Base-by-base conservation (phyloP, 495 filamentous ascomycete species). In the Aspergillus egyptiacus region DNA sequence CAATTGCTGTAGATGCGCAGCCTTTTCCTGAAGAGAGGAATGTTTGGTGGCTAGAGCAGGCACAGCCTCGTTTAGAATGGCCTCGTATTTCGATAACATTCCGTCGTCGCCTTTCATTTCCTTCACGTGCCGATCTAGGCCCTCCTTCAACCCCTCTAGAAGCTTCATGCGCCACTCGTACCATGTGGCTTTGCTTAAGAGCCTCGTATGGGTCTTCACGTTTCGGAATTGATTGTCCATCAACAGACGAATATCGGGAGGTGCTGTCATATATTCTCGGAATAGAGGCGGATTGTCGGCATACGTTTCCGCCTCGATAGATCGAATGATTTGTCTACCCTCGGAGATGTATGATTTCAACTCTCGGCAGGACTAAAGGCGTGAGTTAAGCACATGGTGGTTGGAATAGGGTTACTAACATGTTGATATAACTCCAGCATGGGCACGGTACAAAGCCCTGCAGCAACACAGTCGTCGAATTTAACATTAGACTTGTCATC, bases 181-280 rank as follows among this genome's bases (percentile, higher is more conserved):
- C 94, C 94, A 98, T 65, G 89, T 91, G 30, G 81, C 88, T 62
- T 95, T 95, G 69, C 91, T 96, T 10, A 87, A 76, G 5, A 94
- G 73, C 32, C 94, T 73, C 2, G 94, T 86, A 62, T 96, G 83
- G 0, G 88, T 94, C 70, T 96, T 96, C 59, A 94, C 84, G 52
- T 95, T 95, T 63, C 91, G 91, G 68, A 98, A 91, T 62, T 97
- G 93, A 50, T 86, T 91, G 66, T 98, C 91, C 85, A 98, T 91
- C 38, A 93, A 75, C 1, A 79, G 63, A 56, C 84, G 85, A 52
- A 95, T 76, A 40, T 93, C 86, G n/a, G 87, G 81, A 5, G 87
- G 74, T n/a, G 91, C 91, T 0, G 79, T 80, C 42, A 91, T 79
- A 58, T 97, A 98, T 67, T 96, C 94, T 33, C 79, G 79, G 69